Evolutionary conservation across 805 yeast species (phyloP), one percentile per base, ranked within the genome.

Genomic region (Maudiozyma saulgeensis): DNA sequence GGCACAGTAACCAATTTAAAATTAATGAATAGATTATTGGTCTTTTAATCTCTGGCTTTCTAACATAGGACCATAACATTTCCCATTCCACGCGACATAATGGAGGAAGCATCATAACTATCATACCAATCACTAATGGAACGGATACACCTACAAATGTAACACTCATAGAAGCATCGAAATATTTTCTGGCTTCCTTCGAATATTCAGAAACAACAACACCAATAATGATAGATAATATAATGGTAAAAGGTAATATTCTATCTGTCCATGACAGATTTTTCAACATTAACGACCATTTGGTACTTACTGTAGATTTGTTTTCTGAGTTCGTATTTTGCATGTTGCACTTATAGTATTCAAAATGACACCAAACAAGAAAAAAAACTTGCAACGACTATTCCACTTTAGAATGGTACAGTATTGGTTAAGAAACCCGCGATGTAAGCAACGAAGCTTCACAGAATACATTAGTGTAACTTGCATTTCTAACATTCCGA

Each of bases 81-180:
- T 78, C 82, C 75, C 77, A 78, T 54, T 71, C 69, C 26, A 79
- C 77, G 52, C 76, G 76, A 58, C 79, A 75, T 46, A 79, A 62
- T 5, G 79, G 79, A 3, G 83, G 82, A 11, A 75, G 64, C 79
- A 78, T 77, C 81, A 78, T 78, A 18, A 75, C 68, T 9, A 78
- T 66, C 51, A 78, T 58, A 1, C 82, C 82, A 13, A 76, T 62
- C 1, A 78, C 72, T n/a, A 74, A 51, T 2, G 79, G 78, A 35
- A 71, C 60, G 15, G 75, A 67, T 2, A 74, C 77, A 12, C 67
- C 68, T 12, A 68, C 66, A 18, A 73, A 53, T 42, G 38, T 35
- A 15, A n/a, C 18, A 35, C 38, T 35, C 15, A 39, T 18, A n/a
- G 39, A 21, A 6, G 54, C 64, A 38, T 69, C 56, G 51, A 74